A percentile compares a stretch with the other conserved stretches of the same genome.
Conservation (phyloP, 73 alveolate genomes). For the Halteria grandinella region DNA sequence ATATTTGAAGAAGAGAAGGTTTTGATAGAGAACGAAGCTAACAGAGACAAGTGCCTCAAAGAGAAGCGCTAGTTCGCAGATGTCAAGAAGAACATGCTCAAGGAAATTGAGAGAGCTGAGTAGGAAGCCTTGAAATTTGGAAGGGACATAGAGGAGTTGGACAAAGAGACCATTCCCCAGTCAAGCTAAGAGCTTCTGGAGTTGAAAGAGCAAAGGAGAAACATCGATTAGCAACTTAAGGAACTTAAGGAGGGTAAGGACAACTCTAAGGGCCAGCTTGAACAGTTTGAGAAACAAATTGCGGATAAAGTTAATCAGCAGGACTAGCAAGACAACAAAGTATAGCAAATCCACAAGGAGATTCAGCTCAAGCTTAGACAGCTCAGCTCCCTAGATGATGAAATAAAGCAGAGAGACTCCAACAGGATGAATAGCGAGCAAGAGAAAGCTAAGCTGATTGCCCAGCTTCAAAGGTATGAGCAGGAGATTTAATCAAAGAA, state of each 20-base stretch:
- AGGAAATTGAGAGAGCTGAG: too few species aligned
- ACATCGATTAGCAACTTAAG: conserved; percentile 64
- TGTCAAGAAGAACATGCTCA: too few species aligned
- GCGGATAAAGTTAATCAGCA: too few species aligned
- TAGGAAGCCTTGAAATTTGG: neutral
- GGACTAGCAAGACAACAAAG: too few species aligned
- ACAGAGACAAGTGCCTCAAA: neutral
- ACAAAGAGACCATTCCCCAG: neutral
- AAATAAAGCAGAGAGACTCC: too few species aligned
- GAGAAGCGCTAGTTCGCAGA: too few species aligned
- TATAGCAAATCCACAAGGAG: too few species aligned
- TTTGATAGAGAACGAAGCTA: neutral
- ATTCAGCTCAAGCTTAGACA: too few species aligned
- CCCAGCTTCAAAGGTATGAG: neutral
- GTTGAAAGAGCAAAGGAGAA: conserved; percentile 31
- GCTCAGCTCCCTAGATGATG: too few species aligned
- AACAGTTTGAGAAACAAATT: conserved; percentile 5
- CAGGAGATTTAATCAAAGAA: conserved; percentile 14
- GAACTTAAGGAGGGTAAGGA: conserved; percentile 57
- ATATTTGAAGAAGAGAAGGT: neutral
- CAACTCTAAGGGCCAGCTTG: neutral
- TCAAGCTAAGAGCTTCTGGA: conserved; percentile 23
- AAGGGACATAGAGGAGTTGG: neutral
- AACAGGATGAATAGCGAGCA: conserved; percentile 68
- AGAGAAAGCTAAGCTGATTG: conserved; percentile 52